phyloP scores from a whole-genome alignment of 2,329 filamentous ascomycete genomes.

The Fusarium pilosicola region DNA sequence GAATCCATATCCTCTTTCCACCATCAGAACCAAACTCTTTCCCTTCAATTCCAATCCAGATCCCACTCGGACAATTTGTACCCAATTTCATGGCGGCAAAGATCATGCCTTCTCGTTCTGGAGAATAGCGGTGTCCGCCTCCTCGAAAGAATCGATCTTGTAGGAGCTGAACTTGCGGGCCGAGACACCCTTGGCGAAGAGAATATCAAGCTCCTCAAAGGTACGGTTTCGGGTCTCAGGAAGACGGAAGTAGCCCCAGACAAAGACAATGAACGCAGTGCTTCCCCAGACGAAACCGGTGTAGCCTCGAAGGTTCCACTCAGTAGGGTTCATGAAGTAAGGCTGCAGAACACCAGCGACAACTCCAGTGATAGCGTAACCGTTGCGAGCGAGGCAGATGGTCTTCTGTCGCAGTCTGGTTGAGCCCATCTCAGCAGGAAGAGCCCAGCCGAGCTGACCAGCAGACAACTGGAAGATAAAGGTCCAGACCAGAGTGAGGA shows the following conservation, averaged over 20 bases:
- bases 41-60: not conserved
- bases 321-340: constrained; percentile 52
- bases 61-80: not conserved
- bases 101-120: not conserved
- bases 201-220: constrained; percentile 63
- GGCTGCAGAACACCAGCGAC: constrained; percentile 45
- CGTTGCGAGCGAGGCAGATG: constrained; percentile 46
- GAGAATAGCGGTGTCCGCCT: not conserved
- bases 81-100: too few relatives aligned
- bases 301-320: constrained; percentile 52
- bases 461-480: constrained; percentile 50
- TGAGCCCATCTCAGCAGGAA: constrained; percentile 47
- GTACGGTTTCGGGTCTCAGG: constrained; percentile 63
- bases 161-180: constrained; percentile 34
- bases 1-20: not conserved
- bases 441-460: constrained; percentile 51
- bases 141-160: constrained; percentile 12
- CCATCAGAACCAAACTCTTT: not conserved
- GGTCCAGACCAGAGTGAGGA: constrained; percentile 49
- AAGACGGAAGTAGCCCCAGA: constrained; percentile 58
- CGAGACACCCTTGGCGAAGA: constrained; percentile 53
- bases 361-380: constrained; percentile 36
- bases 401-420: constrained; percentile 48
- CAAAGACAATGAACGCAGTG: constrained; percentile 40
- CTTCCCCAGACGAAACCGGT: constrained; percentile 51